Conservation (phyloP, 352 stramenopile genomes). For the Phytophthora chlamydospora region DNA sequence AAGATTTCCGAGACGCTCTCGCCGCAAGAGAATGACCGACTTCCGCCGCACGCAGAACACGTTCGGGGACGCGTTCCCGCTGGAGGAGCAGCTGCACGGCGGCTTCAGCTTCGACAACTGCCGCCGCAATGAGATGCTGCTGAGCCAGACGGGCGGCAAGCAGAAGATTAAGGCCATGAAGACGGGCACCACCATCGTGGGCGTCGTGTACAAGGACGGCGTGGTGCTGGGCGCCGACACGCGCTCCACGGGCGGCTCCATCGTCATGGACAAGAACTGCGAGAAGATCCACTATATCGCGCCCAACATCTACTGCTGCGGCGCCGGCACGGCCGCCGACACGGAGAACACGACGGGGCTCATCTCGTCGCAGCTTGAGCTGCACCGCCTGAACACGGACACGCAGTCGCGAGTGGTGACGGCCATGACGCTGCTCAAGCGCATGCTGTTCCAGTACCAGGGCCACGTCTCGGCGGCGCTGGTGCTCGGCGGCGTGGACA, state of each 20-base stretch:
- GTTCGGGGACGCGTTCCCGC: conserved; percentile 74
- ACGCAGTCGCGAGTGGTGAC: conserved; percentile 95
- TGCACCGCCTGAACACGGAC: conserved; percentile 93
- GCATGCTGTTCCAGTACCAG: conserved; percentile 97
- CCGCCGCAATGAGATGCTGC: conserved; percentile 91
- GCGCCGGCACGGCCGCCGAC: conserved; percentile 97
- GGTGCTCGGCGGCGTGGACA: conserved; percentile 98
- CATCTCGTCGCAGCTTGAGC: conserved; percentile 93
- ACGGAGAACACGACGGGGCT: conserved; percentile 93
- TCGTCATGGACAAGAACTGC: conserved; percentile 99
- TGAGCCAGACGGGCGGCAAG: conserved; percentile 55
- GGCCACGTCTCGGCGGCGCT: conserved; percentile 96
- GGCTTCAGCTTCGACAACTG: conserved; percentile 95
- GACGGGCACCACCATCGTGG: conserved; percentile 97
- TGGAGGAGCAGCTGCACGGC: conserved; percentile 58
- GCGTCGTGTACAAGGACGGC: conserved; percentile 96
- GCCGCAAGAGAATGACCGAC: conserved; percentile 61
- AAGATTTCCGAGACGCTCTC: conserved; percentile 23
- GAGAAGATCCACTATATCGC: conserved; percentile 99
- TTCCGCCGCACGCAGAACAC: conserved; percentile 85
- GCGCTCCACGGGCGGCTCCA: conserved; percentile 94
- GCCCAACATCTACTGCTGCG: conserved; percentile 99
- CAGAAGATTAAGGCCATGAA: conserved; percentile 88
- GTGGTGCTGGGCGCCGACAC: conserved; percentile 98
- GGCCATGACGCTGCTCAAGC: conserved; percentile 97